phyloP scores from a whole-genome alignment of 768 basidiomycete genomes.

The Rhodosporidiobolus odoratus region DNA sequence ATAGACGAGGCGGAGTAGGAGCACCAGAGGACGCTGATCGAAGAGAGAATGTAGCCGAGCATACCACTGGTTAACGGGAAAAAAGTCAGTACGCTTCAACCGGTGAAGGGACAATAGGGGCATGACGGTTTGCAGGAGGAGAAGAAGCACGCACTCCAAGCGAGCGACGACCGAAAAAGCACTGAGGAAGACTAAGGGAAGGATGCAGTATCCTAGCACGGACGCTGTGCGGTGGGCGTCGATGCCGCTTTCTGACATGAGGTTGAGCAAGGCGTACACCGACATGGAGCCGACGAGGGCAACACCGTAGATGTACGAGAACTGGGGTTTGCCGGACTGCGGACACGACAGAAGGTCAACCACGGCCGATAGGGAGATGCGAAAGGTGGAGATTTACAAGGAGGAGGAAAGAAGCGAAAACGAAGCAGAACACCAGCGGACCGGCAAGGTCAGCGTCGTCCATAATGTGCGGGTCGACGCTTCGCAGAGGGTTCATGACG shows the following conservation, averaged over 20 bases:
- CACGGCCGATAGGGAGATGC: neutral
- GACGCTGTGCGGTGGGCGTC: slow-evolving; percentile 87
- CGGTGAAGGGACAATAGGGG: too few relatives aligned
- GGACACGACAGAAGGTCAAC: neutral
- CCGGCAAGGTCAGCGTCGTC: slow-evolving; percentile 98
- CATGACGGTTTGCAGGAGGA: neutral
- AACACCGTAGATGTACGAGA: slow-evolving; percentile 97
- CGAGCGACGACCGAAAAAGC: slow-evolving; percentile 78
- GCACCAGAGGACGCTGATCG: slow-evolving; percentile 87
- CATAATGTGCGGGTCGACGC: slow-evolving; percentile 63
- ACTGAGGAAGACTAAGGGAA: slow-evolving; percentile 93
- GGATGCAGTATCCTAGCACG: slow-evolving; percentile 89
- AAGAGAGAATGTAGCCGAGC: slow-evolving; percentile 76
- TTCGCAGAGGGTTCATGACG: slow-evolving; percentile 83
- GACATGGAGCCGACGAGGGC: slow-evolving; percentile 88
- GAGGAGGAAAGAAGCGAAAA: slow-evolving; percentile 85
- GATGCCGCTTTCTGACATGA: slow-evolving; percentile 92
- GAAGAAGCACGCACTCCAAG: slow-evolving; percentile 65
- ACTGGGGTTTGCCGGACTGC: slow-evolving; percentile 96
- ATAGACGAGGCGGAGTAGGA: slow-evolving; percentile 93
- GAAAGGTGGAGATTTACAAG: slow-evolving; percentile 59
- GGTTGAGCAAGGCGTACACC: slow-evolving; percentile 88
- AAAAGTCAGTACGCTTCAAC: neutral
- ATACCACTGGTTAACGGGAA: slow-evolving; percentile 56
- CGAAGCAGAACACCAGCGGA: slow-evolving; percentile 88